These are phyloP conservation scores for Phaeolepiota aurea DNA, from an alignment of 768 basidiomycete genomes.

Conservation along the genomic window DNA sequence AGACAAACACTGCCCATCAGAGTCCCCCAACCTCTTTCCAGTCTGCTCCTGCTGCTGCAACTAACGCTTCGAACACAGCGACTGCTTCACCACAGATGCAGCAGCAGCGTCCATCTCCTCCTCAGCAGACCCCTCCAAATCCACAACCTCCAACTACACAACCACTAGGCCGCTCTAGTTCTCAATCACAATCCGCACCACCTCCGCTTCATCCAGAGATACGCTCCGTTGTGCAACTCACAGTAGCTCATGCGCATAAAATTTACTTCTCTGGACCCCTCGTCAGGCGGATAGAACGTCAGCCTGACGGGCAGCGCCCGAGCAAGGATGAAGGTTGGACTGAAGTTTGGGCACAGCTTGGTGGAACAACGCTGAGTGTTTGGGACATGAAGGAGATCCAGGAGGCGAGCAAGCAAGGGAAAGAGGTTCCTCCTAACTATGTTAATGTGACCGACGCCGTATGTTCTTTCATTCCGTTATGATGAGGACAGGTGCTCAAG, in stretches of 20 bases:
- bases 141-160: not conserved
- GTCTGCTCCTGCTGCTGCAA: conserved; percentile 11
- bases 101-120: conserved; percentile 3
- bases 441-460: conserved; percentile 86
- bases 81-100: not conserved
- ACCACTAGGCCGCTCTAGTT: not conserved
- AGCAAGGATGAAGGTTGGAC: conserved; percentile 72
- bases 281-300: conserved; percentile 67
- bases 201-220: conserved; percentile 72
- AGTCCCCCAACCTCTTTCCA: conserved; percentile 6
- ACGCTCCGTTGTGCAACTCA: conserved; percentile 68
- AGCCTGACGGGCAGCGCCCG: conserved; percentile 64
- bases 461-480: conserved; percentile 22
- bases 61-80: conserved; percentile 8
- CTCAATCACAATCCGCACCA: conserved; percentile 17
- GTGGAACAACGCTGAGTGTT: conserved; percentile 81
- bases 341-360: conserved; percentile 85
- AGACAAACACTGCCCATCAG: conserved; percentile 2
- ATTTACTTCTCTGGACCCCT: conserved; percentile 85
- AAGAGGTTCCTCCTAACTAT: conserved; percentile 80
- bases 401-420: conserved; percentile 71
- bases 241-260: conserved; percentile 72
- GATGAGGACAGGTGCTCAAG: conserved; percentile 4
- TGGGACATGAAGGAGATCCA: conserved; percentile 91
- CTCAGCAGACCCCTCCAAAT: conserved; percentile 5